A percentile compares a stretch with the other conserved stretches of the same genome.
Conservation (phyloP, 2,329 filamentous ascomycete species). For the Pestalotiopsis sp. region DNA sequence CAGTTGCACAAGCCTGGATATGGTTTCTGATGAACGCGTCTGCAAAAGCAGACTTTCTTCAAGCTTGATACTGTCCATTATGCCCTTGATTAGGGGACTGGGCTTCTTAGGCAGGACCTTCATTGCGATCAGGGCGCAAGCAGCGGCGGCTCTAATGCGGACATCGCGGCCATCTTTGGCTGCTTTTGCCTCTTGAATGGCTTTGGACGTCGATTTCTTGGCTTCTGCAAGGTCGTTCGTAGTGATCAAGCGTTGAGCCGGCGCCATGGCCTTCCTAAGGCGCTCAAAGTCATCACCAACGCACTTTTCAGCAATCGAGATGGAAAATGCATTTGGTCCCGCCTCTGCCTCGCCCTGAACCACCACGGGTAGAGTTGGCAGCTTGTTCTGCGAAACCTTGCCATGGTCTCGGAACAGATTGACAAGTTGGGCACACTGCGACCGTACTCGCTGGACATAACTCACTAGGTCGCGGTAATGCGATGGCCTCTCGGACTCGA, state of each 20-base stretch:
- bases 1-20: slow-evolving; percentile 82
- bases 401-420: slow-evolving; percentile 91
- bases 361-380: slow-evolving; percentile 84
- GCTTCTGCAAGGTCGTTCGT: slow-evolving; percentile 79
- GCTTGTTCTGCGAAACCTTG: slow-evolving; percentile 73
- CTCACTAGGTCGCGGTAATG: slow-evolving; percentile 91
- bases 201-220: slow-evolving; percentile 67
- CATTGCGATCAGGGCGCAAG: slow-evolving; percentile 87
- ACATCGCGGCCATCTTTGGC: slow-evolving; percentile 83
- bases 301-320: slow-evolving; percentile 85
- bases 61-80: slow-evolving; percentile 97
- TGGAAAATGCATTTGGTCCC: slow-evolving; percentile 88
- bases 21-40: slow-evolving; percentile 80
- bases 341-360: slow-evolving; percentile 93
- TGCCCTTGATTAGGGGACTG: slow-evolving; percentile 86
- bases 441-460: slow-evolving; percentile 85
- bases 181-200: slow-evolving; percentile 77
- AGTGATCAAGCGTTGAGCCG: slow-evolving; percentile 84
- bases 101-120: slow-evolving; percentile 90
- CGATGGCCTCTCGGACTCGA: slow-evolving; percentile 79
- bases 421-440: slow-evolving; percentile 87
- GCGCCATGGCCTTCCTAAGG: slow-evolving; percentile 85
- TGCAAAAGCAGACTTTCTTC: slow-evolving; percentile 93
- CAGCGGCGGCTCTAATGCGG: slow-evolving; percentile 83
- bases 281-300: slow-evolving; percentile 83